A percentile compares a stretch with the other conserved stretches of the same genome.
Conservation (phyloP, 805 yeast genomes). For the Lachancea dasiensis region DNA sequence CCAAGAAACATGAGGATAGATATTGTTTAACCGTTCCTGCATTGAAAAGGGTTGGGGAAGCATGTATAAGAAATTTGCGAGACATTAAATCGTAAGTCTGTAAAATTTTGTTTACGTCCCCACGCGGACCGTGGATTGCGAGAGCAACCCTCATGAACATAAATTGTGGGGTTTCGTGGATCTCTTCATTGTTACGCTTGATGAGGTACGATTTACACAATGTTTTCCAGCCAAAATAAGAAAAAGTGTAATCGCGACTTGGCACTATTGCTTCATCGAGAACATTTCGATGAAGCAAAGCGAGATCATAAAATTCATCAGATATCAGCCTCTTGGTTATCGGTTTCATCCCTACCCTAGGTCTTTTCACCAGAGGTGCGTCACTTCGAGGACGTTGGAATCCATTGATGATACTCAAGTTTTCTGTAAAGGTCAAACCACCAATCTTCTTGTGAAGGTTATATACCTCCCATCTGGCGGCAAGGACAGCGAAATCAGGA, state of each 20-base stretch:
- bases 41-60: conserved; percentile 89
- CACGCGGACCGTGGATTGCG: conserved; percentile 71
- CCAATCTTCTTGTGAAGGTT: conserved; percentile 71
- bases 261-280: conserved; percentile 65
- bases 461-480: conserved; percentile 90
- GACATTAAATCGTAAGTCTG: conserved; percentile 89
- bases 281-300: conserved; percentile 52
- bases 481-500: conserved; percentile 92
- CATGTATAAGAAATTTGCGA: conserved; percentile 70
- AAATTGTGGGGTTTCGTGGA: conserved; percentile 81
- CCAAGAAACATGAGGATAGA: conserved; percentile 87
- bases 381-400: not conserved
- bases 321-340: conserved; percentile 43
- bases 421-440: conserved; percentile 14
- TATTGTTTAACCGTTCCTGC: conserved; percentile 81
- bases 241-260: conserved; percentile 66
- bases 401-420: conserved; percentile 11
- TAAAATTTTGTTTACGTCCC: conserved; percentile 51
- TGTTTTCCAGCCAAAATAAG: conserved; percentile 86
- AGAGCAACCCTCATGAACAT: conserved; percentile 83
- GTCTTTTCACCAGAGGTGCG: conserved; percentile 4
- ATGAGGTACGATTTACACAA: conserved; percentile 77
- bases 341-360: not conserved
- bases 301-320: conserved; percentile 53
- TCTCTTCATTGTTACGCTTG: conserved; percentile 46